Base-by-base conservation (phyloP, 192 early-diverging fungal genomes). In the Polychytrium aggregatum region DNA sequence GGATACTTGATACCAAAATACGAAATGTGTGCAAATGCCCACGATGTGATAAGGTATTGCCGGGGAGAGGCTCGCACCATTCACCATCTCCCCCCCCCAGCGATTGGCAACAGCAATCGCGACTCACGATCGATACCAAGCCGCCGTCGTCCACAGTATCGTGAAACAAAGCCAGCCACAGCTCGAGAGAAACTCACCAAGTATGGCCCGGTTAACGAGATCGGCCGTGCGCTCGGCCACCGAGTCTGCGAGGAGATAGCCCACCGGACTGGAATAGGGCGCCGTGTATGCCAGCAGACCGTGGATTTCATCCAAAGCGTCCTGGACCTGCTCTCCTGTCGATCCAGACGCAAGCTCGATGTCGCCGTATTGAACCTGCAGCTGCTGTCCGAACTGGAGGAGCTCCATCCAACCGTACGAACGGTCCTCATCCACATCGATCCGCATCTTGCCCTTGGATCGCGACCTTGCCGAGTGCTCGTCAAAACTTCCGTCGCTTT, bases 401-500 rank as follows among this genome's bases (percentile, higher is more conserved):
- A 41, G 51, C 2, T 34, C 31, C 34, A 35, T n/a, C n/a, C n/a
- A n/a, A n/a, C n/a, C n/a, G n/a, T n/a, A 27, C 56, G 65, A n/a
- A 52, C 56, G 22, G 41, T 71, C 59, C 59, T 50, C 52, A 17
- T 37, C 33, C 17, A 36, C 14, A 7, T 45, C 40, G 10, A 14
- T 14, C n/a, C 28, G 26, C 21, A 24, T 3, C 2, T 30, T 24
- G 40, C 38, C 42, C 24, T 24, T 13, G 22, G 7, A n/a, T 37
- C 46, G 22, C 33, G 6, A 58, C 22, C 20, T 51, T 36, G 35
- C 50, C 28, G 62, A 45, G 33, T 64, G 68, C 42, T 74, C 72
- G n/a, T n/a, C n/a, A n/a, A n/a, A 30, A 76, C 65, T 24, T 78
- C 73, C 64, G 71, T 70, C 52, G 70, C 60, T 36, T 67, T 57